Evolutionary conservation across 1,284 basidiomycete species (phyloP), one percentile per base, ranked within the genome.

Genomic region (Cryptococcus sp.): DNA sequence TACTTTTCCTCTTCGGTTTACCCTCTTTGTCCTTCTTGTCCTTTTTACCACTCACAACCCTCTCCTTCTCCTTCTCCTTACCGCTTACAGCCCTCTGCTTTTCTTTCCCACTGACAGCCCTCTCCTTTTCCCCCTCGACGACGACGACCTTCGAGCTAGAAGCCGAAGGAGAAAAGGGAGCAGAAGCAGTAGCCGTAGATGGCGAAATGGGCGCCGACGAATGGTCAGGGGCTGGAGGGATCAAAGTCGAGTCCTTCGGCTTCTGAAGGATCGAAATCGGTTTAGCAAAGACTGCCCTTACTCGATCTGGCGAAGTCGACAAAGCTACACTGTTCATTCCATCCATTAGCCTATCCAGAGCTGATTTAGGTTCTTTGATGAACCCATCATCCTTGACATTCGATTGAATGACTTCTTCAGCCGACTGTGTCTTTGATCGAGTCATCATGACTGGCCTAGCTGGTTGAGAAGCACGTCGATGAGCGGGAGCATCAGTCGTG

Each of bases 81-180:
- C 32, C 32, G 16, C 32, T 34, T 16, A 9, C 32, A 9, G 32
- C 32, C 10, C 9, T 16, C 32, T 34, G 10, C 16, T 34, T 34
- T 9, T 16, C 36, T 39, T 19, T 39, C 4, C 36, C 36, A 41
- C 55, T 51, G 48, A 78, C 78, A 43, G 83, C 81, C 53, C 79
- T 70, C 39, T 52, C 55, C 45, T 53, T 52, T 11, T 11, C 28
- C 28, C 11, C 11, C 28, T 28, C 36, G 21, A 13, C 22, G 3
- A 48, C 50, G 25, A 43, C 47, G 28, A 9, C 16, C 32, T 34
- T 34, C 16, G 9, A 16, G 16, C 7, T 25, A 10, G 46, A 46
- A 32, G 24, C 24, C 16, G 46, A 53, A 31, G 52, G 52, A 37
- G 44, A 19, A 24, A 49, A 53, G 7, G 48, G 28, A 21, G 24